Conservation (phyloP, 1,284 basidiomycete genomes). For the Ustilago loliicola region DNA sequence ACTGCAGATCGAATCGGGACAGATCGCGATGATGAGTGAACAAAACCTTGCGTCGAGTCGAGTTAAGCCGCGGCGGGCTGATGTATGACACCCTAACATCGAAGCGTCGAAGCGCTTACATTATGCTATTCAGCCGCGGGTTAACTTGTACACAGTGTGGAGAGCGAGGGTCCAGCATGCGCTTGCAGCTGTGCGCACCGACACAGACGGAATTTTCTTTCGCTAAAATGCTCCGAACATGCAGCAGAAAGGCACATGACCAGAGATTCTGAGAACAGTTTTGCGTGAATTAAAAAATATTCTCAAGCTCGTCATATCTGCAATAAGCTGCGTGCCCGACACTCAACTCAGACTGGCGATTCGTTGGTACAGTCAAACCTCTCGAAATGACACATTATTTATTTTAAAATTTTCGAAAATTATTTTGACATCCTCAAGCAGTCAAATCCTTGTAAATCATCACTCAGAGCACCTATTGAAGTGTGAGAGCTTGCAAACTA, state of each 20-base stretch:
- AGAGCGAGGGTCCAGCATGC: constrained; percentile 5
- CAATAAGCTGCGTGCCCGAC: constrained; percentile 21
- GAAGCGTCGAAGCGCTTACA: constrained; percentile 1
- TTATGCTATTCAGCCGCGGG: constrained; percentile 6
- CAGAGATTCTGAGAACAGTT: neutral
- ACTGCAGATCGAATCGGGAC: neutral
- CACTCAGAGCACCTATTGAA: too few relatives aligned
- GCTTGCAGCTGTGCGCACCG: neutral
- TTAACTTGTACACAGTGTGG: constrained; percentile 1
- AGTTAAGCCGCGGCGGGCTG: neutral
- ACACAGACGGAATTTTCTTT: neutral
- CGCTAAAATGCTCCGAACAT: neutral
- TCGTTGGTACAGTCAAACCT: too few relatives aligned
- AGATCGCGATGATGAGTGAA: neutral
- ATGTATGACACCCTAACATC: neutral
- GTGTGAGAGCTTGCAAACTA: too few relatives aligned
- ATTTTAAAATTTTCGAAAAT: too few relatives aligned
- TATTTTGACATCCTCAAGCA: too few relatives aligned
- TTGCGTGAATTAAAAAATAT: neutral
- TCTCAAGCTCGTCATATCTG: constrained; percentile 32
- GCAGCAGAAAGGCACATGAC: neutral
- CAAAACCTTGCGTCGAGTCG: neutral
- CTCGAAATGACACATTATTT: too few relatives aligned
- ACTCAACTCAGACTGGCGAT: neutral
- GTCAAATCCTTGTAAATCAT: too few relatives aligned